Base-by-base conservation (phyloP, 805 yeast species). In the Pichia pseudocactophila region DNA sequence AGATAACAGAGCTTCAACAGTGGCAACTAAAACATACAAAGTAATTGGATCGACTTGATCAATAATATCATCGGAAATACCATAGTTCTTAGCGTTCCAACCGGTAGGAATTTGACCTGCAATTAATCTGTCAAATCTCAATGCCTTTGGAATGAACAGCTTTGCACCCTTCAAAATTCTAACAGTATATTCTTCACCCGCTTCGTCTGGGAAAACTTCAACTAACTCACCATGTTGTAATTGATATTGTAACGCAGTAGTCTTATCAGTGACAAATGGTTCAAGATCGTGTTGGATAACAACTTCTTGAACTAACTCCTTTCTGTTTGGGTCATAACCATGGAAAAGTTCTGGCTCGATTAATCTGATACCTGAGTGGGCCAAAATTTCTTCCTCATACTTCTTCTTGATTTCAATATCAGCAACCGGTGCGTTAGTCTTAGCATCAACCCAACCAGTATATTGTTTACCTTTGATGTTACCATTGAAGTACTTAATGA, bases 21-120 rank as follows among this genome's bases (percentile, higher is more conserved):
- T 92, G 22, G 97, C 75, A 41, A 92, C 98, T 64, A 92, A 74
- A 39, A 86, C 96, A 60, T 71, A 92, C 61, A 92, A 74, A 31
- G 99, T 92, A 59, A 92, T 76, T 50, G 96, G 96, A 64, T 92
- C 99, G 52, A 92, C 99, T 71, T 92, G 99, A 45, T 79, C 71
- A 53, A 87, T 80, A 52, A 83, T 81, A 61, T 92, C 99, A 49
- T 90, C 97, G 39, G 90, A 72, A 52, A 92, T 83, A 78, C 99
- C 99, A 61, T 89, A 92, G 44, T 82, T 79, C 61, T 77, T 80
- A 40, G 98, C 96, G 62, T 87, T 72, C 99, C 99, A 92, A 59
- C 99, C 99, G 36, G 95, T 81, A 59, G 99, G 99, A 53, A 92
- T 82, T 74, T 92, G 99, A 62, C 90, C 94, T 42, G 90, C 89